Percentiles rank a stretch among this genome's conserved stretches.
phyloP scores from a whole-genome alignment of 257 asterid species.

The Avicennia marina region DNA sequence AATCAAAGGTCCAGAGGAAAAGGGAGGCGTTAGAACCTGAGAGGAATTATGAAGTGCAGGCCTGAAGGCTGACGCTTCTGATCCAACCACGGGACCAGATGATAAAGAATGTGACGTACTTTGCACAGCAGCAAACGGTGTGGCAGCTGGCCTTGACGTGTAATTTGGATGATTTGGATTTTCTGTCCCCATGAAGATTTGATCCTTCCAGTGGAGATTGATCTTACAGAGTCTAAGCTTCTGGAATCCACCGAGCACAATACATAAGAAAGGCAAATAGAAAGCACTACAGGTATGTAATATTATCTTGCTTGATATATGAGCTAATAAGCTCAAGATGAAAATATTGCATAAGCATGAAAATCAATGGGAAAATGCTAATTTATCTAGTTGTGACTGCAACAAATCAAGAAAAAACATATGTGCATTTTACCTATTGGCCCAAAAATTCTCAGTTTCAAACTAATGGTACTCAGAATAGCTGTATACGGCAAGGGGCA shows the following conservation, averaged over 20 bases:
- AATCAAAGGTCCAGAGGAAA: constrained; percentile 36
- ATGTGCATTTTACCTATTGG: too few species aligned
- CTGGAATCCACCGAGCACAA: constrained; percentile 25
- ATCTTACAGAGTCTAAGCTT: constrained; percentile 22
- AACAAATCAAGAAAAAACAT: too few species aligned
- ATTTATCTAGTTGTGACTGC: too few species aligned
- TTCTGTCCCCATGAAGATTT: constrained; percentile 62
- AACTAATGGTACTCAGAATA: too few species aligned
- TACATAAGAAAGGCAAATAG: background rate
- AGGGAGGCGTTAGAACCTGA: constrained; percentile 38
- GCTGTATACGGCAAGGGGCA: too few species aligned
- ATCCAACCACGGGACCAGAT: constrained; percentile 45
- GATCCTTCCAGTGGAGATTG: constrained; percentile 23
- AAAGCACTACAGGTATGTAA: too few species aligned
- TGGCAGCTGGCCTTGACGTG: constrained; percentile 45
- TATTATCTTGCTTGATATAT: background rate
- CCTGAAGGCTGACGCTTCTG: constrained; percentile 41
- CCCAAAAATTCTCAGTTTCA: too few species aligned
- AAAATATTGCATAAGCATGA: too few species aligned
- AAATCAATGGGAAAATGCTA: too few species aligned
- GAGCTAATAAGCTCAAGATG: background rate
- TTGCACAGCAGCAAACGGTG: constrained; percentile 50
- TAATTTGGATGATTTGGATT: constrained; percentile 49
- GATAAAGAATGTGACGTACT: constrained; percentile 48
- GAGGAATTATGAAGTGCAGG: constrained; percentile 33